Evolutionary conservation across 2,329 filamentous ascomycete species (phyloP).

Genomic region (Paracoccidioides lutzii): DNA sequence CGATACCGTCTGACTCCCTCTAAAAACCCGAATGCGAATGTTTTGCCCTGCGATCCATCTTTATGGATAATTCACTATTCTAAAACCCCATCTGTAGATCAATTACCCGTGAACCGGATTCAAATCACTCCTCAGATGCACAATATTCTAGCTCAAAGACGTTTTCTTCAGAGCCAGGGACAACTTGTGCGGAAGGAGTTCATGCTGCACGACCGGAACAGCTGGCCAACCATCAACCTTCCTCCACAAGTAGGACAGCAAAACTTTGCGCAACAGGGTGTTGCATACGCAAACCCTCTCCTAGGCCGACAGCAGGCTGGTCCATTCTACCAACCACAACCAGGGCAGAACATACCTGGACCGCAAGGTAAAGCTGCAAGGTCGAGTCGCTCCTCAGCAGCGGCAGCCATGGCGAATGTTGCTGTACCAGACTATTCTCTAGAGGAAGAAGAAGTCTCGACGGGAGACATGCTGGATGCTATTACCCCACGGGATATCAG

Average conservation of each 20-base stretch:
- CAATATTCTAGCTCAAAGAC: constrained; percentile 35
- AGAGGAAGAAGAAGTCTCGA: constrained; percentile 78
- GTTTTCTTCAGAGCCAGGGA: constrained; percentile 56
- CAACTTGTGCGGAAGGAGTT: constrained; percentile 85
- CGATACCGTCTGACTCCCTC: constrained; percentile 73
- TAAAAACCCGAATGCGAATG: constrained; percentile 55
- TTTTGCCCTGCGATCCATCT: constrained; percentile 60
- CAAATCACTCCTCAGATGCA: constrained; percentile 30
- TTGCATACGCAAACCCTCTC: constrained; percentile 27
- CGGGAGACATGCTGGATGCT: constrained; percentile 81
- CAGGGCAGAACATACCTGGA: constrained; percentile 17
- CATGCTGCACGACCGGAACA: constrained; percentile 77
- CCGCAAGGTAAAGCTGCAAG: constrained; percentile 26
- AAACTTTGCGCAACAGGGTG: constrained; percentile 40
- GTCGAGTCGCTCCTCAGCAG: constrained; percentile 30
- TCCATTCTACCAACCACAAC: constrained; percentile 21
- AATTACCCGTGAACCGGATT: constrained; percentile 53
- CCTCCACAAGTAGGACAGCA: constrained; percentile 42
- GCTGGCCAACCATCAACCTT: constrained; percentile 76
- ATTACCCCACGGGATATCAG: constrained; percentile 84
- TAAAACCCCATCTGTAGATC: constrained; percentile 58
- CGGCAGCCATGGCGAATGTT: constrained; percentile 23
- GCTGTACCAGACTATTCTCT: constrained; percentile 39
- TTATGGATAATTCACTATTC: constrained; percentile 90
- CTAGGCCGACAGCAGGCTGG: constrained; percentile 22